Percentiles rank a stretch among this genome's conserved stretches.
phyloP scores from a whole-genome alignment of 73 alveolate species.

The Paramecium pentaurelia region DNA sequence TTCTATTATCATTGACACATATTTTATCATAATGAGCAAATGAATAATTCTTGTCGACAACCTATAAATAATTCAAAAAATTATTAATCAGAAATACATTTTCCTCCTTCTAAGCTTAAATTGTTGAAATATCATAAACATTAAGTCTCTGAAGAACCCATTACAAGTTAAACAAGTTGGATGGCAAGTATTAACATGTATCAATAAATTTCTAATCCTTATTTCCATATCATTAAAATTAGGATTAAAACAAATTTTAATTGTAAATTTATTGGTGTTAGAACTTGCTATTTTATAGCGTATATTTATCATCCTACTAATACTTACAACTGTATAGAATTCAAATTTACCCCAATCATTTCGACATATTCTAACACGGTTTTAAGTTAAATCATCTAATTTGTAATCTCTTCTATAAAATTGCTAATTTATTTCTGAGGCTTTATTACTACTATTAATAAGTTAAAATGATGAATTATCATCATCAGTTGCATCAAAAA shows the following conservation, averaged over 20 bases:
- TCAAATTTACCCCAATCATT: background rate
- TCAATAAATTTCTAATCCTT: background rate
- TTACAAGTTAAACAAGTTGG: slow-evolving; percentile 4
- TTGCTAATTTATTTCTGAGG: background rate
- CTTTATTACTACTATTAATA: background rate
- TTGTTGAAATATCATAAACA: background rate
- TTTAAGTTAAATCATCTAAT: background rate
- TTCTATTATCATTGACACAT: background rate
- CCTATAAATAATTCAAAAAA: background rate
- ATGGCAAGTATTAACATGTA: background rate
- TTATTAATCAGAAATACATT: background rate
- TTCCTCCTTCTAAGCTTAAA: background rate
- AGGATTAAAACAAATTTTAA: background rate
- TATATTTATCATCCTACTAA: too few species aligned
- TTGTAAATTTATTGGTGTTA: background rate
- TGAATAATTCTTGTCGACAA: background rate
- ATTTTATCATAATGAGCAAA: background rate
- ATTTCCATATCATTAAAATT: background rate
- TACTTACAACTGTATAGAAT: background rate
- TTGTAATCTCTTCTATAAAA: background rate
- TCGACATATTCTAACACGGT: background rate
- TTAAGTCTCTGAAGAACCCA: background rate
- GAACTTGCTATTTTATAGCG: background rate
- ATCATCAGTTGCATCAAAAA: background rate
- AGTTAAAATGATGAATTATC: background rate